Evolutionary conservation across 768 basidiomycete genomes (phyloP), one percentile per base, ranked within the genome.

Genomic region (Pleurotus cornucopiae): DNA sequence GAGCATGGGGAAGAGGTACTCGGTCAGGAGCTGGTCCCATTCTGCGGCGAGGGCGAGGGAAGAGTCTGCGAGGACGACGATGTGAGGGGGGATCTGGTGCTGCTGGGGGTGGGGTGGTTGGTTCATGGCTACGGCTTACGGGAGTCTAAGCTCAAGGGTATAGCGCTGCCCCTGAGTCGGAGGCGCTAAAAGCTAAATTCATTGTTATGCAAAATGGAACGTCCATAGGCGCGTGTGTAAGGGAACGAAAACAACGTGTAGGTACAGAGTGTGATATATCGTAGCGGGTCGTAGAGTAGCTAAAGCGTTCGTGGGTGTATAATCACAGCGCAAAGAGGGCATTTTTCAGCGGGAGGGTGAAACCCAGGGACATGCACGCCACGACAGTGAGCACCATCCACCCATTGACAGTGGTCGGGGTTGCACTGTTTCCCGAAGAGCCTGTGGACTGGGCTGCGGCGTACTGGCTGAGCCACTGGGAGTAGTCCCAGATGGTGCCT

Each of bases 11-110:
- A 63, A 63, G 16, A 85, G 61, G 65, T 86, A 88, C 4, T 77
- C 74, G 6, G 57, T 38, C 43, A 82, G 60, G 25, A 84, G 58
- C 6, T 63, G 64, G 0, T 63, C 57, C 86, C 85, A 88, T 63
- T 85, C 79, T 2, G 70, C 60, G 6, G 75, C 76, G 3, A 89
- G 71, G 3, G 74, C 61, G 2, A 81, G 66, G 4, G 88, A 87
- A 1, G 83, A 77, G 49, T 89, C 87, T 0, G 78, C 81, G 26
- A 88, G 67, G 14, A 84, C 82, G 40, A 76, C 57, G 34, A 69
- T 46, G 9, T 70, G 66, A 9, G 61, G 54, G 47, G 41, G 44
- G 55, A 47, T 14, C 1, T 40, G 23, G 23, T 25, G 20, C 20
- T 20, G 20, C 20, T 1, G 2, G 1, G 20, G 20, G 20, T 20